Evolutionary conservation across 352 stramenopile genomes (phyloP).

Genomic region (Phytophthora gonapodyides): DNA sequence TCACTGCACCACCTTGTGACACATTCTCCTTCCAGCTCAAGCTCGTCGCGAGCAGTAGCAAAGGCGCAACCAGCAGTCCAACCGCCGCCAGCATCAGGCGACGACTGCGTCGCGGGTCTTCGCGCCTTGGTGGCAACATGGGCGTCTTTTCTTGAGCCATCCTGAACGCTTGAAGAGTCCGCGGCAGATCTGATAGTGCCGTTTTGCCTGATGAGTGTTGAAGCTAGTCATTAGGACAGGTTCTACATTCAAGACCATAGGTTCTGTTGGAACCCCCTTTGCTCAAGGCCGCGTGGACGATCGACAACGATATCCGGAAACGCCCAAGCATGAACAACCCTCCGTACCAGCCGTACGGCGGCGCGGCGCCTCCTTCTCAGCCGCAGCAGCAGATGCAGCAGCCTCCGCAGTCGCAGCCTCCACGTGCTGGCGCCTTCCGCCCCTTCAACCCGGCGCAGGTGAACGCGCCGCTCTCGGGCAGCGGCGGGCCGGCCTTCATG

Average conservation of each 20-base stretch:
- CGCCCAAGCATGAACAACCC: conserved; percentile 42
- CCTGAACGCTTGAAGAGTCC: neutral
- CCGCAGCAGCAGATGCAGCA: conserved; percentile 36
- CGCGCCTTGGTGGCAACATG: conserved; percentile 8
- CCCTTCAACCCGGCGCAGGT: conserved; percentile 67
- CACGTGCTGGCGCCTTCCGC: conserved; percentile 50
- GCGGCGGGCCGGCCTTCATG: conserved; percentile 25
- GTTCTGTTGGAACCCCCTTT: neutral
- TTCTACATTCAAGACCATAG: neutral
- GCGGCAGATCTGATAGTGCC: neutral
- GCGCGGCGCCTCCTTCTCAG: conserved; percentile 33
- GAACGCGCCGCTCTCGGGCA: conserved; percentile 45
- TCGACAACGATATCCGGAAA: conserved; percentile 27
- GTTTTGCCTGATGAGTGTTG: conserved; percentile 7
- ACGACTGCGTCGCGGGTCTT: conserved; percentile 5
- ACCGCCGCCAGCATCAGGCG: conserved; percentile 25
- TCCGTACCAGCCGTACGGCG: conserved; percentile 66
- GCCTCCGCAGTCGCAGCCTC: conserved; percentile 37
- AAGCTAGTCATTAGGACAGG: conserved; percentile 5
- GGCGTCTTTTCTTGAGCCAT: conserved; percentile 34
- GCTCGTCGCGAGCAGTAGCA: conserved; percentile 28
- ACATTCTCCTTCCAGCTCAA: conserved; percentile 9
- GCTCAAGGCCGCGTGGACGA: conserved; percentile 29
- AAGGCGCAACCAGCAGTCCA: conserved; percentile 23
- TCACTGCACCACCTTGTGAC: neutral